Base-by-base conservation (phyloP, 108 stramenopile species). In the Schizochytrium sp. region DNA sequence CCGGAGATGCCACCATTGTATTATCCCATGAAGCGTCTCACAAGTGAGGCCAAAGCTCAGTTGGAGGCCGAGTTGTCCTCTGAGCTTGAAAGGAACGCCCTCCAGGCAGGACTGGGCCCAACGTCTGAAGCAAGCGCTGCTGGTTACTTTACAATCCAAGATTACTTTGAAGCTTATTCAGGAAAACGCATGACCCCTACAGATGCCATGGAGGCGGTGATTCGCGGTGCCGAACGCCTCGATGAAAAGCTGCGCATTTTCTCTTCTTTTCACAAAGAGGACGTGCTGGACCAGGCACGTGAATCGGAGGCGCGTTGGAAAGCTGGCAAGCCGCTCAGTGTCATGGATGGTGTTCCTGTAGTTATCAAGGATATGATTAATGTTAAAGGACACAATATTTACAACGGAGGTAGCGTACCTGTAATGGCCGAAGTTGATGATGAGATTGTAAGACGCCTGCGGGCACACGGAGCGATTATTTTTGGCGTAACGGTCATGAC, bases 301-400 rank as follows among this genome's bases (percentile, higher is more conserved):
- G 91, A 64, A 7, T 87, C 92, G 42, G 91, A 89, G 44, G 57
- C 90, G 61, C 56, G 94, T n/a, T 93, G 93, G 53, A 38, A 69
- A 45, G 56, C 19, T 46, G 87, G 89, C 3, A 57, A 44, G 3
- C 87, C 90, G 4, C 87, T 93, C 64, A 89, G 93, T 4, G 87
- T 93, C 4, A 61, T 94, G 19, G 93, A 95, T 87, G 94, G 94
- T 40, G 94, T 95, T 4, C 94, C 94, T 10, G 88, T 95, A 10
- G 88, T 88, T 15, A 87, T 95, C 59, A 95, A 95, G 90, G 94
- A 95, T 42, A 94, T 92, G 72, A 60, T 92, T 19, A 47, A 88
- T 13, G 89, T 91, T 17, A 88, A 87, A 46, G 92, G 93, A 3
- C 93, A 91, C 46, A 55, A 56, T 55, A 60, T 87, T 7, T 92